Conservation (phyloP, 2,329 filamentous ascomycete genomes). For the Botryotinia convoluta region DNA sequence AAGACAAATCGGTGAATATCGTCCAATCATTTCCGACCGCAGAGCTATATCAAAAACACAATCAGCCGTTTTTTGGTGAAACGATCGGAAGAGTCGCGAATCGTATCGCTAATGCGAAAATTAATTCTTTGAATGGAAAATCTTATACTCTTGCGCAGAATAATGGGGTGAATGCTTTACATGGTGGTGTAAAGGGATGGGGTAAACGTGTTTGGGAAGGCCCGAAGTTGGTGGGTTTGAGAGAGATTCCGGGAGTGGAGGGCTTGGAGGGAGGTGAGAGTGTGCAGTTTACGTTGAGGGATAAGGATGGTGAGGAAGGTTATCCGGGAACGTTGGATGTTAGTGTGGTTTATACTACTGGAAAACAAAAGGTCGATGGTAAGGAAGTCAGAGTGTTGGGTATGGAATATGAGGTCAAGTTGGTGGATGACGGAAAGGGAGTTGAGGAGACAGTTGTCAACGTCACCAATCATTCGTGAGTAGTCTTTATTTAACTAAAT, state of each 20-base stretch:
- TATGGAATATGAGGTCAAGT: conserved; percentile 85
- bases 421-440: conserved; percentile 55
- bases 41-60: conserved; percentile 72
- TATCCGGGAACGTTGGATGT: conserved; percentile 84
- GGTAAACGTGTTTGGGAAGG: conserved; percentile 76
- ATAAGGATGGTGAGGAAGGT: conserved; percentile 80
- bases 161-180: conserved; percentile 72
- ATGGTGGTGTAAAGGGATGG: conserved; percentile 75
- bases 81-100: conserved; percentile 88
- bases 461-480: conserved; percentile 91
- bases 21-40: conserved; percentile 80
- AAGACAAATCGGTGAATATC: conserved; percentile 57
- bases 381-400: conserved; percentile 69
- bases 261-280: conserved; percentile 61
- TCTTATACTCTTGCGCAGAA: conserved; percentile 71
- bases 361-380: conserved; percentile 60
- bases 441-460: conserved; percentile 89
- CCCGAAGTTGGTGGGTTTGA: conserved; percentile 58
- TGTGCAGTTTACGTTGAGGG: conserved; percentile 63
- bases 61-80: conserved; percentile 81
- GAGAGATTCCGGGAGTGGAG: conserved; percentile 48
- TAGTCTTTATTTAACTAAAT: background rate
- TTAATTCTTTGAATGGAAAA: conserved; percentile 69
- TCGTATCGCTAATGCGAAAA: conserved; percentile 69
- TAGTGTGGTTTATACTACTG: conserved; percentile 74